A percentile compares a stretch with the other conserved stretches of the same genome.
Conservation (phyloP, 2,329 filamentous ascomycete species). For the Aspergillus alliaceus region DNA sequence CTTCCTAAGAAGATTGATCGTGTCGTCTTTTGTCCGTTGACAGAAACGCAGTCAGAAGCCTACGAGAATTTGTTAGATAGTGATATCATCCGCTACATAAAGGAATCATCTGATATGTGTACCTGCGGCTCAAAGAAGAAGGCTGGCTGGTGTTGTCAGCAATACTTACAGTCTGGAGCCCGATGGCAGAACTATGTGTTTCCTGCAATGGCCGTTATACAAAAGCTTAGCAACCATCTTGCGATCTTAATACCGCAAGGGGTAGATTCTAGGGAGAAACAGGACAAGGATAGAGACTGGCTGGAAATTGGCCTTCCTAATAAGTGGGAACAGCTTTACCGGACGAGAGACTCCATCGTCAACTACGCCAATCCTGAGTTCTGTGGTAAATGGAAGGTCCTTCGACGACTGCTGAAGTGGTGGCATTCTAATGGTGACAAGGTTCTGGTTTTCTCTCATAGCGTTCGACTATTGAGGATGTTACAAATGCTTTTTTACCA, state of each 20-base stretch:
- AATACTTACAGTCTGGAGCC: slow-evolving; percentile 58
- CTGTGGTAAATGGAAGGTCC: slow-evolving; percentile 94
- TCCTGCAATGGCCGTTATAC: slow-evolving; percentile 75
- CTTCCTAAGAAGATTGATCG: slow-evolving; percentile 91
- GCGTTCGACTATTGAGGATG: slow-evolving; percentile 79
- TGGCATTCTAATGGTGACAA: slow-evolving; percentile 92
- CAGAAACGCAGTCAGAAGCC: slow-evolving; percentile 73
- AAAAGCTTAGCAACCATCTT: slow-evolving; percentile 92
- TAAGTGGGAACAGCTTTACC: slow-evolving; percentile 72
- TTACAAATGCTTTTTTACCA: slow-evolving; percentile 81
- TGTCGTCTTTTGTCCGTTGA: slow-evolving; percentile 92
- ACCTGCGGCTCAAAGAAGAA: slow-evolving; percentile 68
- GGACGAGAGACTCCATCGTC: slow-evolving; percentile 72
- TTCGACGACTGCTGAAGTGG: slow-evolving; percentile 81
- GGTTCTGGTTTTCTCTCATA: slow-evolving; percentile 92
- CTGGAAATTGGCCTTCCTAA: slow-evolving; percentile 74
- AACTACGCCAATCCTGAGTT: slow-evolving; percentile 84
- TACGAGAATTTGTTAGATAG: slow-evolving; percentile 81
- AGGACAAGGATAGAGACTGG: slow-evolving; percentile 72
- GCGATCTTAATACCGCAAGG: slow-evolving; percentile 75
- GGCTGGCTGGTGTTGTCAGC: slow-evolving; percentile 78
- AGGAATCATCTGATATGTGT: slow-evolving; percentile 66
- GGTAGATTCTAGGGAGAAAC: slow-evolving; percentile 67
- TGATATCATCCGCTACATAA: slow-evolving; percentile 68
- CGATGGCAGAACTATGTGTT: slow-evolving; percentile 80